Conservation (phyloP, 352 stramenopile genomes). For the Globisporangium mamillatum region DNA sequence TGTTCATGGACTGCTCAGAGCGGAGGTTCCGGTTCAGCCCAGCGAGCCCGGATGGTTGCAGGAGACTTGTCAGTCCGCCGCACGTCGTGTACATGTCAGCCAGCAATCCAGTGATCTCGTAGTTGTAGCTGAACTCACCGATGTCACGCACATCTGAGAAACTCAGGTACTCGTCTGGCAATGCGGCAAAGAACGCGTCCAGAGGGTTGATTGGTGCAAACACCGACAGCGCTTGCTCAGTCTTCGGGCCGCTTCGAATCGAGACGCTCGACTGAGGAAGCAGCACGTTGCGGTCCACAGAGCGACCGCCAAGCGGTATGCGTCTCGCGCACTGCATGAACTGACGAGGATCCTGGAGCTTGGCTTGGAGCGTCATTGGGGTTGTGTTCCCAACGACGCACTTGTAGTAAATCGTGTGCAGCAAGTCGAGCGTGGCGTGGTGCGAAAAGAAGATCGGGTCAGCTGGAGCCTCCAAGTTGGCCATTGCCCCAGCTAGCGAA, state of each 20-base stretch:
- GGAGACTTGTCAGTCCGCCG: slow-evolving; percentile 34
- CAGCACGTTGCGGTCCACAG: slow-evolving; percentile 51
- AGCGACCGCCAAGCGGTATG: slow-evolving; percentile 24
- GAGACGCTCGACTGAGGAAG: slow-evolving; percentile 51
- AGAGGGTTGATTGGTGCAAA: slow-evolving; percentile 49
- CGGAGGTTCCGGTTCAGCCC: slow-evolving; percentile 28
- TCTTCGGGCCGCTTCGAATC: slow-evolving; percentile 49
- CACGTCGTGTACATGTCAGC: slow-evolving; percentile 76
- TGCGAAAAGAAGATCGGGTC: slow-evolving; percentile 89
- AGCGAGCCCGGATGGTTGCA: slow-evolving; percentile 10
- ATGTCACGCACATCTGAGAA: slow-evolving; percentile 74
- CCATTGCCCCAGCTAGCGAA: slow-evolving; percentile 65
- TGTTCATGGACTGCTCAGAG: slow-evolving; percentile 15
- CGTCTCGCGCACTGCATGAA: slow-evolving; percentile 56
- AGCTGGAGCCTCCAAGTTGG: slow-evolving; percentile 62
- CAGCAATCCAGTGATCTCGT: slow-evolving; percentile 72
- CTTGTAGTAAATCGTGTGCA: slow-evolving; percentile 86
- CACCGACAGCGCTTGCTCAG: slow-evolving; percentile 43
- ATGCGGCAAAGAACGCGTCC: slow-evolving; percentile 46
- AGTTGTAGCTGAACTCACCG: slow-evolving; percentile 82
- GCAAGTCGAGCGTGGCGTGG: slow-evolving; percentile 76
- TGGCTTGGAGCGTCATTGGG: slow-evolving; percentile 46
- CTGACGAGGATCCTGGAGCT: slow-evolving; percentile 59
- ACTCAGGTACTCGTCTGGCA: slow-evolving; percentile 67
- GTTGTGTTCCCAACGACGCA: slow-evolving; percentile 66